Evolutionary conservation across 2,329 filamentous ascomycete genomes (phyloP), one percentile per base, ranked within the genome.

Genomic region (Colletotrichum musae): DNA sequence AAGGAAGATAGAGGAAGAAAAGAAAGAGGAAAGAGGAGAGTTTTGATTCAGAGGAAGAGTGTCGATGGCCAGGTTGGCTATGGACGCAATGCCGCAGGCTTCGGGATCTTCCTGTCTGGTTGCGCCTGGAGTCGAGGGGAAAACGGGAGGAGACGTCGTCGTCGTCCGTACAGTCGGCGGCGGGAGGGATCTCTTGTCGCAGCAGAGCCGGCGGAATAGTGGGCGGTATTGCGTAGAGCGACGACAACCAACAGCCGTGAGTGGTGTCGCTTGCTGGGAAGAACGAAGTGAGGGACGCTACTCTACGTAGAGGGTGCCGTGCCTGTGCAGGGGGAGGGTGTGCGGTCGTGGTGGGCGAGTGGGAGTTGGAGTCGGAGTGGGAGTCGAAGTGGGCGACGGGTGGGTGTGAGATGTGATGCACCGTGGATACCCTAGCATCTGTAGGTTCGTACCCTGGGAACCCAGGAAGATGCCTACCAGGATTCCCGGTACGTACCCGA

Each of bases 151-250:
- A 43, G 50, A 60, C 52, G 50, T 69, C 47, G 41, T 57, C 56
- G 54, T 57, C 56, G 54, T 56, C 43, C 26, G 59, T 58, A 58
- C 56, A 52, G 57, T 62, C 65, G 60, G 32, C 54, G 48, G 57
- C 62, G 61, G 62, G 56, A 69, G 61, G 66, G 66, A 69, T 57
- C 66, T 69, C 61, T 69, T 66, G 66, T 66, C 54, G 61, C 61
- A 66, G 60, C 52, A 68, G 48, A 43, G 60, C 60, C 65, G 66
- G 66, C 26, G 54, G 56, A 54, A 69, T 18, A 66, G 66, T 69
- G 66, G 66, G 54, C 47, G 52, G 61, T 53, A 59, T 68, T 68
- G 60, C 60, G 60, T 68, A 64, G 59, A 45, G 50, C 16, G 56
- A 3, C 43, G 51, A 43, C 48, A 21, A 53, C 48, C 58, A 61